These are phyloP conservation scores for Euphorbia schlechtendalii DNA, from an alignment of 441 rosid genomes.

Conservation along the genomic window DNA sequence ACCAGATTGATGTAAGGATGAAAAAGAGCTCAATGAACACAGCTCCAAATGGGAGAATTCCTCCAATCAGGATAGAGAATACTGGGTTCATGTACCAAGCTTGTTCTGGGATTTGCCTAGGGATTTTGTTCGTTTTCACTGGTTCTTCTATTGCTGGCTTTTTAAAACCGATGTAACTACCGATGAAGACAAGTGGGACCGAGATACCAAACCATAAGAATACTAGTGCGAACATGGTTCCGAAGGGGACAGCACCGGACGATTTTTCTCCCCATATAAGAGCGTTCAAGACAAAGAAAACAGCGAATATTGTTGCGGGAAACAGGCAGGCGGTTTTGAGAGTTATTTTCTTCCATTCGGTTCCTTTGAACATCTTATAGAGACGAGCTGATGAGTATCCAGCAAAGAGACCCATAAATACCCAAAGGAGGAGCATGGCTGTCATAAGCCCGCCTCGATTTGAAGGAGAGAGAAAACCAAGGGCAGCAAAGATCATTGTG, in stretches of 20 bases:
- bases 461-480: slow-evolving; percentile 91
- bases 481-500: slow-evolving; percentile 80
- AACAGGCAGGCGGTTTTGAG: slow-evolving; percentile 73
- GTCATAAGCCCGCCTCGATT: slow-evolving; percentile 90
- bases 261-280: slow-evolving; percentile 92
- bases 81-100: slow-evolving; percentile 85
- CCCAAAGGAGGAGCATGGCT: slow-evolving; percentile 88
- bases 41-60: slow-evolving; percentile 87
- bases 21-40: slow-evolving; percentile 88
- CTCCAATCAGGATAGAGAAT: slow-evolving; percentile 84
- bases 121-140: slow-evolving; percentile 77
- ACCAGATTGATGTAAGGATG: slow-evolving; percentile 88
- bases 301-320: slow-evolving; percentile 53
- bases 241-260: slow-evolving; percentile 78
- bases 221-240: no score
- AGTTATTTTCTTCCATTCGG: slow-evolving; percentile 83
- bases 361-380: no score
- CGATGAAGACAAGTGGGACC: slow-evolving; percentile 74
- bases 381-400: slow-evolving; percentile 79
- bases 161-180: slow-evolving; percentile 67
- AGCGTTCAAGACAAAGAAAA: slow-evolving; percentile 80
- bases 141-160: slow-evolving; percentile 70
- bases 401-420: slow-evolving; percentile 86
- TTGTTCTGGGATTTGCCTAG: slow-evolving; percentile 67
- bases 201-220: slow-evolving; percentile 95